Evolutionary conservation across 2,329 filamentous ascomycete species (phyloP), one percentile per base, ranked within the genome.

Genomic region (Drechslerella stenobrocha): DNA sequence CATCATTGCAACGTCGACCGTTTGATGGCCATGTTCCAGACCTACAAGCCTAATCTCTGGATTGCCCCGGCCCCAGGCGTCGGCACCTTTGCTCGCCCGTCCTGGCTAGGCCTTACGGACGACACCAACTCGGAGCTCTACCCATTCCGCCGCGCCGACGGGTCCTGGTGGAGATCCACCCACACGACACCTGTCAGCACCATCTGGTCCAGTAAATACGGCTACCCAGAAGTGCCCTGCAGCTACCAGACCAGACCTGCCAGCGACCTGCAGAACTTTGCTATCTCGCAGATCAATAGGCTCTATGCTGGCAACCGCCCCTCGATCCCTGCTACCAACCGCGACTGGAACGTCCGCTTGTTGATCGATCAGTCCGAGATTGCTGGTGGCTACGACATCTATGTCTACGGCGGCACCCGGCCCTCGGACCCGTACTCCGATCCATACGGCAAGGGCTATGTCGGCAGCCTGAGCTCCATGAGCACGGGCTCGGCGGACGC

Each of bases 1-100:
- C 46, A 61, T 18, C 71, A 73, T 53, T 67, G 59, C n/a, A 70
- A 73, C 11, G 70, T 74, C 7, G 73, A 74, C 45, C 72, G 73
- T 30, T 51, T 74, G 28, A 70, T 65, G 34, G 73, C 73, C 2
- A 73, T 74, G 55, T 74, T 72, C 71, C 73, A 74, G 44, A 70
- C 72, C n/a, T 52, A 69, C 3, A 51, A 72, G 45, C 71, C 72
- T 15, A 0, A 78, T 42, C 47, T 56, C 15, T 60, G 44, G 20
- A 34, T 70, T 24, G 55, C 59, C 2, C 59, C 66, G n/a, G 52
- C 59, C 5, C 37, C 66, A 3, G 66, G 52, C 2, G 60, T 64
- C n/a, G 66, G 52, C 32, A 70, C 66, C 13, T 70, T 65, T 30
- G 66, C 58, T 24, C 58, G 66, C 15, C 59, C 56, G 13, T 34